Evolutionary conservation across 2,329 filamentous ascomycete genomes (phyloP), one percentile per base, ranked within the genome.

Genomic region (Trichoderma polysporum): DNA sequence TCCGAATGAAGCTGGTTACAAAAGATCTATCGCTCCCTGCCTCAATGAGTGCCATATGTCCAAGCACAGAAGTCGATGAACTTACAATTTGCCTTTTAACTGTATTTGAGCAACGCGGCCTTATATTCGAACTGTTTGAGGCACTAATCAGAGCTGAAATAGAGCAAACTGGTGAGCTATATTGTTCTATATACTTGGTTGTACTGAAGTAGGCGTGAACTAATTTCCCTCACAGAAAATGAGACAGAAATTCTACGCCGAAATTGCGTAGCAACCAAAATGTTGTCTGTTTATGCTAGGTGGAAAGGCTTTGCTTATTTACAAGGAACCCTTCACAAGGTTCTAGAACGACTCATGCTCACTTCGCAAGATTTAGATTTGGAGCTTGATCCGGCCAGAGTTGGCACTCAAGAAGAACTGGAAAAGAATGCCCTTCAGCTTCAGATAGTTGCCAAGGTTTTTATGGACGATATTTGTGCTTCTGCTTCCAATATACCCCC

Each of bases 211-310:
- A 12, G 4, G 3, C 6, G 0, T 17, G 10, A 5, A 54, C 72
- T 77, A 56, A 74, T 17, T 1, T 41, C 0, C 3, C 4, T 12
- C 41, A 17, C 39, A 83, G 89, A 91, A 74, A 90, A 88, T 63
- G 89, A 91, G 73, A 84, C 88, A 1, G 89, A 91, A 71, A 81
- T 91, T 25, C 77, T 91, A 12, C 83, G 89, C n/a, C 82, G 88
- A 58, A 89, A 89, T 35, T 90, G 88, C 70, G 88, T 91, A 1
- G 86, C 88, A n/a, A 91, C 89, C 1, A 91, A 91, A 74, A 89
- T 91, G 84, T 81, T 91, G 2, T 90, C 89, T 0, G 83, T 90
- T 8, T 91, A 90, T 71, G 88, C 88, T 5, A 91, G 89, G 73
- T 91, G 89, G 89, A 91, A 90, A 76, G 89, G 89, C 13, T 79